Base-by-base conservation (phyloP, 306 rosid species). In the Prunus dulcis region DNA sequence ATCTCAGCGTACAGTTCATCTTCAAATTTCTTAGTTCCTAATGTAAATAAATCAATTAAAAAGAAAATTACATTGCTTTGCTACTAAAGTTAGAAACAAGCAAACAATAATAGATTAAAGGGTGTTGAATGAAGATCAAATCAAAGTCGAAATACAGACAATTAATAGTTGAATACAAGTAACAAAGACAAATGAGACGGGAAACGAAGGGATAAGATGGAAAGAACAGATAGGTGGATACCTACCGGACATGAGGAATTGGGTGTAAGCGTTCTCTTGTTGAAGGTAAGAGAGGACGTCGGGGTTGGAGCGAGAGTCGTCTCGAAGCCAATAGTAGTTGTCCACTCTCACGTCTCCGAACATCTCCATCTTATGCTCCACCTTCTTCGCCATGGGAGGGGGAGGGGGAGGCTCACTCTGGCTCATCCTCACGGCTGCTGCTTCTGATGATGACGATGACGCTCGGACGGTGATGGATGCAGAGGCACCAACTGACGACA, bases 311-410 rank as follows among this genome's bases (percentile, higher is more conserved):
- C 98, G 95, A 38, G 96, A 84, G 79, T 95, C 98, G 43, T 95
- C 93, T 6, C 97, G 93, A 43, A 92, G 94, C 97, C 98, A 92
- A 32, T 89, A 92, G 85, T 92, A 92, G 76, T 89, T 84, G 69
- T 92, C 98, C 69, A 89, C 80, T 61, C 98, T 88, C 7, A 82
- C 91, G 55, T 95, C 96, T 25, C 91, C 88, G 76, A 95, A 92
- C 83, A 88, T 4, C 86, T 92, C 93, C 97, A 92, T 88, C 3
- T 2, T 47, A 51, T 88, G 95, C 67, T 86, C 87, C 69, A 89
- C 88, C 86, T 94, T 94, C 84, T 90, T 92, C 25, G 93, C 96
- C 83, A 78, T 80, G 63, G 97, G 97, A 72, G 7, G 75, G 43
- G 43, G 43, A 6, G 0, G 43, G 43, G 43, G 43, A 38, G 9